Evolutionary conservation across 2,329 filamentous ascomycete species (phyloP), one percentile per base, ranked within the genome.

Genomic region (Westerdykella aurantiaca): DNA sequence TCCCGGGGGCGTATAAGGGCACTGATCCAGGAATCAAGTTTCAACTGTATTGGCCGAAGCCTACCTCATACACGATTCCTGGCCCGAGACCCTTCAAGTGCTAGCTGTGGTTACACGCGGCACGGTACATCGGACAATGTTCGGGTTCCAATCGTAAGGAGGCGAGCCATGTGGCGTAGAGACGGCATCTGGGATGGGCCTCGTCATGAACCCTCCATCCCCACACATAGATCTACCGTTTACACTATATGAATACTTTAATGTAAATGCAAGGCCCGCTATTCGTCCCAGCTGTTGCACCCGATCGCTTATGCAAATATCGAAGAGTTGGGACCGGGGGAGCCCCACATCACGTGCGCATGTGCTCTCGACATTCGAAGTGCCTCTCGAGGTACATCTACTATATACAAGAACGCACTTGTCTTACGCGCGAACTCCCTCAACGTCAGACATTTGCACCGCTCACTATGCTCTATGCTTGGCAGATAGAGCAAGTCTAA

Each of bases 71-170:
- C 48, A 70, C 58, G 3, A 68, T 76, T 37, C 74, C 74, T 0
- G 74, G 75, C 0, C 75, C 74, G 35, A 57, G 65, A 3, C 55
- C 75, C 3, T 76, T 77, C 50, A 69, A 57, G 13, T 78, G 75
- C 56, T 76, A 53, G 49, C 6, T 21, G 18, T 21, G 18, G 6
- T 22, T 14, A 40, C 22, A 31, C 10, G 25, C 11, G 9, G 17
- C 14, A 38, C 9, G n/a, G 18, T 18, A 38, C 12, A n/a, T 21
- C 34, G 17, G 25, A 29, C 25, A 29, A 29, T 29, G 25, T 29
- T 29, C 25, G 25, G 25, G 25, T 29, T 29, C 25, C 25, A 29
- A 16, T 35, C 6, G 33, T 18, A 35, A 35, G 33, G 25, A 29
- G 25, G 25, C 25, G 25, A 29, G 7, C 25, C 25, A 9, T 35